Base-by-base conservation (phyloP, 495 filamentous ascomycete genomes). In the Neurospora sp. region DNA sequence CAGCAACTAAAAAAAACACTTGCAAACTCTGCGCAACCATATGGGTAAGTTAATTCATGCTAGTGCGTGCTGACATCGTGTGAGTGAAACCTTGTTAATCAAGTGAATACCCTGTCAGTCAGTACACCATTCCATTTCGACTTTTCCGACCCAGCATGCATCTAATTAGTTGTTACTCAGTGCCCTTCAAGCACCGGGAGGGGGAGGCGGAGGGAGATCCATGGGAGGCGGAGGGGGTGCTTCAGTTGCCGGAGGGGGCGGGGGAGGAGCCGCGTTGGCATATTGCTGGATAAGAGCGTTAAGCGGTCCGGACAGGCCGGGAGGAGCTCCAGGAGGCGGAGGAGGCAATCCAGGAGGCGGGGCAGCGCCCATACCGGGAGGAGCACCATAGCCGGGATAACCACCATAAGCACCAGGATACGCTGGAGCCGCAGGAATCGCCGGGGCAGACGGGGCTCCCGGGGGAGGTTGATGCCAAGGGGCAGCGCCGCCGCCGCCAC, bases 171-270 rank as follows among this genome's bases (percentile, higher is more conserved):
- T 27, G 10, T 31, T 66, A 62, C 54, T 35, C 54, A 35, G 54
- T 66, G 54, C 27, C 27, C 27, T 66, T 66, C 54, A 89, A 72
- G 83, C 83, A 72, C 86, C 86, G 10, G 88, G 87, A 62, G 92
- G 91, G 72, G 92, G 92, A 18, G 92, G 92, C 27, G 92, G 92
- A 42, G 91, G 91, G 78, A 90, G 87, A 74, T 94, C 92, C 79
- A 88, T 90, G 5, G 92, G 92, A 72, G 91, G 90, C 69, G 91
- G 92, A 1, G 92, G 92, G 62, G 92, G 92, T 41, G 88, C 89
- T 71, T 90, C 91, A 76, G 86, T 85, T 42, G 83, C 80, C 27
- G 83, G 81, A 35, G 86, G 85, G 10, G 85, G 84, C 4, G 88
- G 90, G 70, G 90, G 90, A 46, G 84, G 86, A 44, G 83, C 84